Evolutionary conservation across 1,139 yeast species (phyloP).

Genomic region (Yarrowia galli): DNA sequence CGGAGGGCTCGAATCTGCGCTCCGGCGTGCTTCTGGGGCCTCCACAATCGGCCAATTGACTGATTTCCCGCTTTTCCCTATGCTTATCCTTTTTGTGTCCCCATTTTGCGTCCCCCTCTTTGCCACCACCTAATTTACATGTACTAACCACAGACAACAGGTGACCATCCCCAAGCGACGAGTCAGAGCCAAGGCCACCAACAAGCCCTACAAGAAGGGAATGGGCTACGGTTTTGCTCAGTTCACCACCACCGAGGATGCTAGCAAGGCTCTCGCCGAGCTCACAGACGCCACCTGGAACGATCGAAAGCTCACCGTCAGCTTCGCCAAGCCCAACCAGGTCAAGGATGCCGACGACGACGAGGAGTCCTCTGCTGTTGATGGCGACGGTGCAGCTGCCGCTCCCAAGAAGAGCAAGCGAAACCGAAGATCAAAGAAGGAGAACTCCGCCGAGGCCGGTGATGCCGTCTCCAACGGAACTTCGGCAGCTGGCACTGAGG

Average conservation of each 20-base stretch:
- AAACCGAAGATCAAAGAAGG: slow-evolving; percentile 25
- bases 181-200: slow-evolving; percentile 34
- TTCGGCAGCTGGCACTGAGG: slow-evolving; percentile 21
- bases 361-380: slow-evolving; percentile 7
- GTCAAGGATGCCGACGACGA: slow-evolving; percentile 36
- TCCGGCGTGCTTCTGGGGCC: neutral
- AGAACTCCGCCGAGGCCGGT: slow-evolving; percentile 14
- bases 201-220: slow-evolving; percentile 36
- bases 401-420: slow-evolving; percentile 13
- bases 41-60: neutral
- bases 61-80: neutral
- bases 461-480: slow-evolving; percentile 13
- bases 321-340: slow-evolving; percentile 55
- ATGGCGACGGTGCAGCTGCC: neutral
- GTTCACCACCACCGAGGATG: slow-evolving; percentile 34
- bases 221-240: slow-evolving; percentile 37
- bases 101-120: neutral
- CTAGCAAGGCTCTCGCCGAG: slow-evolving; percentile 48
- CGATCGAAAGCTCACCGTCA: slow-evolving; percentile 60
- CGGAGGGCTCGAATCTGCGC: neutral
- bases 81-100: neutral
- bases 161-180: slow-evolving; percentile 39
- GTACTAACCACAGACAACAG: slow-evolving; percentile 36
- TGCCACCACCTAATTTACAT: neutral
- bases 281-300: slow-evolving; percentile 58